Percentiles rank a stretch among this genome's conserved stretches.
Evolutionary conservation across 306 rosid genomes (phyloP).

Genomic region (Hippophae rhamnoides): DNA sequence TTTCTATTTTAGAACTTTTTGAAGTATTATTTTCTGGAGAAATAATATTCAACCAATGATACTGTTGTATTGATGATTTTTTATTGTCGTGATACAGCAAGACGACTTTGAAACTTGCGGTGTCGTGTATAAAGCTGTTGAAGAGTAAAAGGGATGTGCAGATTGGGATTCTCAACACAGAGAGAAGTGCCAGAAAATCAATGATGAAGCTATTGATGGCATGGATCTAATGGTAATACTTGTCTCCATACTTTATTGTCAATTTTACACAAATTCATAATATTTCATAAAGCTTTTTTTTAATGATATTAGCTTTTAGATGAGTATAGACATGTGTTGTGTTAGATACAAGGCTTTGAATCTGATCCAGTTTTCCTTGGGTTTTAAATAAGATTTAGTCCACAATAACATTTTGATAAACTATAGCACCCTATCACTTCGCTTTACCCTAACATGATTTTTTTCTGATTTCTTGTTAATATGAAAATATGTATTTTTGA

Average conservation of each 20-base stretch:
- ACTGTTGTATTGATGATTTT: neutral
- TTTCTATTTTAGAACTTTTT: neutral
- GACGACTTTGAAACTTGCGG: slow-evolving; percentile 75
- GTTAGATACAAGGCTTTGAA: too few relatives aligned
- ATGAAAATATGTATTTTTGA: neutral
- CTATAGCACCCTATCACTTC: too few relatives aligned
- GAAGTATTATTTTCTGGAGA: neutral
- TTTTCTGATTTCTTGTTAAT: neutral
- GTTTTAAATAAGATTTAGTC: too few relatives aligned
- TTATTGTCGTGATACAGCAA: slow-evolving; percentile 51
- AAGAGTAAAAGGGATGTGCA: slow-evolving; percentile 68
- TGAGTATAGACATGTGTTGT: too few relatives aligned
- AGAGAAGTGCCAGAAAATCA: slow-evolving; percentile 61
- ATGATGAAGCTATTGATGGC: slow-evolving; percentile 34
- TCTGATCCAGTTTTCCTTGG: too few relatives aligned
- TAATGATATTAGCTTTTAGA: too few relatives aligned
- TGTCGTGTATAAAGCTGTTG: slow-evolving; percentile 70
- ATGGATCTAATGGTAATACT: slow-evolving; percentile 33
- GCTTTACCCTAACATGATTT: neutral
- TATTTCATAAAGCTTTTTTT: too few relatives aligned
- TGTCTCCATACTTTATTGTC: neutral
- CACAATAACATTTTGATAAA: too few relatives aligned
- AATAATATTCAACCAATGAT: slow-evolving; percentile 1
- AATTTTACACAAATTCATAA: neutral
- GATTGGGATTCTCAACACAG: slow-evolving; percentile 39